Evolutionary conservation across 306 rosid genomes (phyloP), one percentile per base, ranked within the genome.

Genomic region (Prunus padus): DNA sequence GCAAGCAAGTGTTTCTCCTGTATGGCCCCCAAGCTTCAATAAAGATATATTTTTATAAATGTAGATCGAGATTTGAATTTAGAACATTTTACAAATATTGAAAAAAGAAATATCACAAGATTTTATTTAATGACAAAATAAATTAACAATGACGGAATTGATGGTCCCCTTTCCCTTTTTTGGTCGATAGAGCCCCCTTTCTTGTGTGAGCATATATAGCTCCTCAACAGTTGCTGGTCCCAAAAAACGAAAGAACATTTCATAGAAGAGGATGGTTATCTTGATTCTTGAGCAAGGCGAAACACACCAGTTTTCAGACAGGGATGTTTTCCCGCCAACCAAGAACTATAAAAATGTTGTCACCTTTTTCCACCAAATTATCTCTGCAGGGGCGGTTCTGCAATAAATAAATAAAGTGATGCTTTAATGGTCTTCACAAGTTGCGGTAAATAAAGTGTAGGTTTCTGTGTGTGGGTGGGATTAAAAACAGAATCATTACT

Each of bases 311-410:
- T 5, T 0, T 13, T 72, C 15, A 28, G 80, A 67, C 19, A 30
- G 68, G 49, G 87, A 76, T 78, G 50, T 75, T 76, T 78, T 82
- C 84, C 76, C 14, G 78, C 82, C 81, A 79, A 77, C 76, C 77
- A 79, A 67, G 11, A 31, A 19, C 57, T 71, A 33, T 62, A 80
- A 65, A 69, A 63, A 49, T 59, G 79, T 59, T 71, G 83, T 28
- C 44, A 72, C 82, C 31, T 76, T 82, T 84, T 37, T 44, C 11
- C 83, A 80, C 79, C 82, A 79, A 79, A 71, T 81, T 65, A 59
- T 19, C 65, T 65, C 61, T 30, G 37, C 40, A 57, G 11, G 64
- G 68, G 14, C 69, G 62, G 33, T 52, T 80, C 59, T 77, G 72
- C 79, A 65, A 72, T 81, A 64, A 82, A 66, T 60, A 52, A 7